Conservation (phyloP, 176 grass and related monocot genomes). For the Guadua angustifolia region DNA sequence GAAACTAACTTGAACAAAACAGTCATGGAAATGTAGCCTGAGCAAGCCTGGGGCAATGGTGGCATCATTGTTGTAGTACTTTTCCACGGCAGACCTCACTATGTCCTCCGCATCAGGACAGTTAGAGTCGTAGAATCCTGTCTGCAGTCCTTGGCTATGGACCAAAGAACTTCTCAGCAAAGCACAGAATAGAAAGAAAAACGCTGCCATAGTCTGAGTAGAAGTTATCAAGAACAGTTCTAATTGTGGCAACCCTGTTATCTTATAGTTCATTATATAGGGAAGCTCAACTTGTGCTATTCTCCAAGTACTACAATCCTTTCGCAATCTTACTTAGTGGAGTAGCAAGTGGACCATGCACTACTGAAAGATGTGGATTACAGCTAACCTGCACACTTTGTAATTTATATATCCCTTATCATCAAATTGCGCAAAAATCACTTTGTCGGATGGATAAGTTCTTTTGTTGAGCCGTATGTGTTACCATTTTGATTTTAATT, state of each 20-base stretch:
- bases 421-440: neutral
- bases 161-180: constrained; percentile 24
- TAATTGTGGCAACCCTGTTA: neutral
- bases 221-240: neutral
- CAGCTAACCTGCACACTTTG: constrained; percentile 52
- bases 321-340: constrained; percentile 45
- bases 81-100: constrained; percentile 64
- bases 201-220: neutral
- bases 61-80: constrained; percentile 62
- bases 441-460: neutral
- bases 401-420: constrained; percentile 17
- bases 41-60: constrained; percentile 73
- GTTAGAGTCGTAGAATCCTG: constrained; percentile 61
- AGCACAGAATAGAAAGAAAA: constrained; percentile 25
- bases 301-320: neutral
- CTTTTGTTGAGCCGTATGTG: neutral
- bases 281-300: neutral
- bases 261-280: constrained; percentile 30
- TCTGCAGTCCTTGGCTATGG: constrained; percentile 57
- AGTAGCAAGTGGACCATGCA: constrained; percentile 52
- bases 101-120: constrained; percentile 71
- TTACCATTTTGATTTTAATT: neutral
- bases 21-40: constrained; percentile 89
- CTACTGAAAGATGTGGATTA: constrained; percentile 50
- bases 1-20: constrained; percentile 71